Percentiles rank a stretch among this genome's conserved stretches.
Conservation (phyloP, 139 green algal genomes). For the Closterium sp. region DNA sequence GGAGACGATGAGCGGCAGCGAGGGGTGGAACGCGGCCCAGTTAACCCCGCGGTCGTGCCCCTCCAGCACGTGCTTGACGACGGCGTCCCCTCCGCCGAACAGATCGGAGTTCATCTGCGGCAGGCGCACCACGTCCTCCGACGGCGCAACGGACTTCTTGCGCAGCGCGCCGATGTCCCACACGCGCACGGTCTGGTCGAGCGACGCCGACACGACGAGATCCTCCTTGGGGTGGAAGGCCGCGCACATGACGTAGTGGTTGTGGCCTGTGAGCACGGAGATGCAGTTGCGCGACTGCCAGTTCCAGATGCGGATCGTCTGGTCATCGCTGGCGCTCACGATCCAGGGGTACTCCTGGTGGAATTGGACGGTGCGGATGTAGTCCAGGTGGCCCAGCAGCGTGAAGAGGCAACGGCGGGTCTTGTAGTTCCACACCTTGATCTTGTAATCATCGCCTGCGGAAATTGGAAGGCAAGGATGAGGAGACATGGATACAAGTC, state of each 20-base stretch:
- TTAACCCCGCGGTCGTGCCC: constrained; percentile 98
- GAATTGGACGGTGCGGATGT: constrained; percentile 95
- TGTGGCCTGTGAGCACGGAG: constrained; percentile 97
- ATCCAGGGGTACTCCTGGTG: constrained; percentile 96
- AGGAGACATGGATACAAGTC: not conserved
- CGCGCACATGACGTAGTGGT: constrained; percentile 99
- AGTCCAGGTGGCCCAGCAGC: constrained; percentile 98
- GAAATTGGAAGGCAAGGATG: not conserved
- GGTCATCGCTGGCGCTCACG: constrained; percentile 91
- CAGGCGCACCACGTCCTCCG: constrained; percentile 82
- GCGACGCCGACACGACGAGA: constrained; percentile 81
- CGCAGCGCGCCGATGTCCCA: constrained; percentile 97
- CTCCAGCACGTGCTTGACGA: constrained; percentile 99
- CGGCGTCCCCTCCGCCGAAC: constrained; percentile 93
- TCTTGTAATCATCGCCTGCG: constrained; percentile 94
- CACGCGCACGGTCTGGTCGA: constrained; percentile 97
- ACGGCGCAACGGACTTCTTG: constrained; percentile 88
- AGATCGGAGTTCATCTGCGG: constrained; percentile 87
- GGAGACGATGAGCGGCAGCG: constrained; percentile 95
- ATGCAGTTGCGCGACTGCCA: constrained; percentile 96
- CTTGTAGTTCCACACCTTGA: constrained; percentile 99
- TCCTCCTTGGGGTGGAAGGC: constrained; percentile 97
- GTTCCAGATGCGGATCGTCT: constrained; percentile 99
- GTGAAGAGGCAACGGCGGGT: constrained; percentile 96
- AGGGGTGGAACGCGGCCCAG: constrained; percentile 98